Base-by-base conservation (phyloP, 169 alveolate genomes). In the Plasmodium berghei region DNA sequence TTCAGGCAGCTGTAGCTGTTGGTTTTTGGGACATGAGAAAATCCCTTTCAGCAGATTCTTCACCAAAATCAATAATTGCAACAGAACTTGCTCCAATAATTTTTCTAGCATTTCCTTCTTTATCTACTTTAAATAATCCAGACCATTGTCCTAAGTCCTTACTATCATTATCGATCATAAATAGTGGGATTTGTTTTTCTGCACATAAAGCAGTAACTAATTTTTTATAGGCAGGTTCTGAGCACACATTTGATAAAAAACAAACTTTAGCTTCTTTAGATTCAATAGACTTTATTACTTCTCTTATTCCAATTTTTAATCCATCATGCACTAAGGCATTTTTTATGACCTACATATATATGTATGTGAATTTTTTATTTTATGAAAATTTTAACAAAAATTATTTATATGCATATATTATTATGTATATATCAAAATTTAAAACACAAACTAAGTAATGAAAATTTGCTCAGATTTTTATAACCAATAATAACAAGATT, bases 81-180 rank as follows among this genome's bases (percentile, higher is more conserved):
- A 96, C 99, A 70, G 99, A 96, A 66, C 99, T 96, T 66, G 99
- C 98, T 26, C 99, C 99, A 45, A 98, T 98, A 88, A 98, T 96
- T 93, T 97, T 97, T 75, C 99, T 95, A 55, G 99, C 97, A 63
- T 88, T 93, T 62, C 99, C 99, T 75, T 97, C 98, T 83, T 95
- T 94, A 96, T 97, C 99, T 89, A 96, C 94, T 91, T 96, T 97
- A 97, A 98, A 98, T 61, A 97, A 97, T 52, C 99, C 99, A 70
- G 98, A 98, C 99, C 99, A 97, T 93, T 98, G 97, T 70, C 99
- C 99, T 87, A 98, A 94, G 26, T 96, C 97, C 93, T 96, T 95
- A 93, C 98, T 96, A 93, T 97, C 98, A 72, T 55, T 67, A 3
- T 97, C 98, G 62, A 98, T 97, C 85, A 94, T 97, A 64, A 97